Conservation (phyloP, 1,284 basidiomycete genomes). For the Pholiota adiposa region DNA sequence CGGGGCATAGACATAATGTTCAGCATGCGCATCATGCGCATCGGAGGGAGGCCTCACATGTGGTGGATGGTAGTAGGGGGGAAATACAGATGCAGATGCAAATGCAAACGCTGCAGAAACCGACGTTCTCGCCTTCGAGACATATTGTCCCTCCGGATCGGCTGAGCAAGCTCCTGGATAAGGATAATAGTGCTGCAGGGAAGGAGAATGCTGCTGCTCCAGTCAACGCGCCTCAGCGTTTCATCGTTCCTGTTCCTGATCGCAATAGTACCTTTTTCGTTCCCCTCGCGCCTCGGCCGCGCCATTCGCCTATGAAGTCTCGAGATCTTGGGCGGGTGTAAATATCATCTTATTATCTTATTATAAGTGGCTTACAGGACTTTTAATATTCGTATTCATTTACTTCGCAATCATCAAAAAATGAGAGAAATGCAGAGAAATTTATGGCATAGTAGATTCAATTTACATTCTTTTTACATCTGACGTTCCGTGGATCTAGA, state of each 20-base stretch:
- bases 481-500: too few relatives aligned
- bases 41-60: background rate
- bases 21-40: background rate
- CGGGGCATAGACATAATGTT: too few relatives aligned
- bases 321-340: background rate
- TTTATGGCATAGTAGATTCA: too few relatives aligned
- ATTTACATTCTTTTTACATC: too few relatives aligned
- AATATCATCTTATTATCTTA: background rate
- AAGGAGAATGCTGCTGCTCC: background rate
- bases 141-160: conserved; percentile 32
- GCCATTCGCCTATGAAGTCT: conserved; percentile 1
- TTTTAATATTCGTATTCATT: too few relatives aligned
- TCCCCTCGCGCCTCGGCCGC: conserved; percentile 33
- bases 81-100: too few relatives aligned
- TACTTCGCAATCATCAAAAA: too few relatives aligned
- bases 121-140: conserved; percentile 10
- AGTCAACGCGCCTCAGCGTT: background rate
- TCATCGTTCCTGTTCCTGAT: background rate
- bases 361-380: too few relatives aligned
- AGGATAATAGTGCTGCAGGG: conserved; percentile 14
- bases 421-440: too few relatives aligned
- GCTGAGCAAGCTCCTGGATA: conserved; percentile 16
- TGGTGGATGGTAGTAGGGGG: background rate
- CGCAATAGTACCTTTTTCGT: conserved; percentile 19
- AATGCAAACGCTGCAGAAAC: too few relatives aligned